phyloP scores from a whole-genome alignment of 78 protist species.

The Dictyostelium purpureum region DNA sequence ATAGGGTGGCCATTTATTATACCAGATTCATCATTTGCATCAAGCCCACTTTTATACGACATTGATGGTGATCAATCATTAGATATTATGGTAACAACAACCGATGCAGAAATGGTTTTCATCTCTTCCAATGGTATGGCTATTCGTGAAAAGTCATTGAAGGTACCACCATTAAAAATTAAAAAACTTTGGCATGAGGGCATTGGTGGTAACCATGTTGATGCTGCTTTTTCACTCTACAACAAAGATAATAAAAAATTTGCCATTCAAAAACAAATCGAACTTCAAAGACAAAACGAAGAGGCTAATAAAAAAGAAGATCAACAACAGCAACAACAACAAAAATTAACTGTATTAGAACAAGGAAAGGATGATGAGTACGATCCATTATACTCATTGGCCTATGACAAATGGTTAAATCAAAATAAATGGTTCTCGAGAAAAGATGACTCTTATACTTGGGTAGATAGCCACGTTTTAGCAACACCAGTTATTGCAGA shows the following conservation, averaged over 20 bases:
- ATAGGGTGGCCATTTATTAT: conserved; percentile 83
- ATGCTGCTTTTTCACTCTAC: conserved; percentile 56
- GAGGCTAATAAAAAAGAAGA: background rate
- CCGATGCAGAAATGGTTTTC: conserved; percentile 82
- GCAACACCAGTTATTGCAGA: conserved; percentile 91
- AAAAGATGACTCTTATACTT: conserved; percentile 12
- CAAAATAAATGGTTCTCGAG: conserved; percentile 21
- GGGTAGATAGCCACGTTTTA: conserved; percentile 90
- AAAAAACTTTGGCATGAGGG: conserved; percentile 77
- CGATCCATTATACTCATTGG: background rate
- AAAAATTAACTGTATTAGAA: too few relatives aligned
- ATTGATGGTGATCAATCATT: conserved; percentile 84
- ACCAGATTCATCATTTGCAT: conserved; percentile 18
- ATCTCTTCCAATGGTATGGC: conserved; percentile 34
- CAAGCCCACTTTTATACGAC: conserved; percentile 75
- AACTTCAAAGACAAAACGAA: background rate
- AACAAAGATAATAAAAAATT: conserved; percentile 18
- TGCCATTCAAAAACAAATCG: background rate
- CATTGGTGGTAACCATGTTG: conserved; percentile 41
- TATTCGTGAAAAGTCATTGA: conserved; percentile 16
- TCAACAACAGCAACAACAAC: background rate
- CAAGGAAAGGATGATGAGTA: background rate
- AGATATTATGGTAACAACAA: conserved; percentile 87
- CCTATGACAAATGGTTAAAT: background rate
- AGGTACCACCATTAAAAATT: conserved; percentile 85